Evolutionary conservation across 2,329 filamentous ascomycete species (phyloP).

Genomic region (Fusarium sp.): DNA sequence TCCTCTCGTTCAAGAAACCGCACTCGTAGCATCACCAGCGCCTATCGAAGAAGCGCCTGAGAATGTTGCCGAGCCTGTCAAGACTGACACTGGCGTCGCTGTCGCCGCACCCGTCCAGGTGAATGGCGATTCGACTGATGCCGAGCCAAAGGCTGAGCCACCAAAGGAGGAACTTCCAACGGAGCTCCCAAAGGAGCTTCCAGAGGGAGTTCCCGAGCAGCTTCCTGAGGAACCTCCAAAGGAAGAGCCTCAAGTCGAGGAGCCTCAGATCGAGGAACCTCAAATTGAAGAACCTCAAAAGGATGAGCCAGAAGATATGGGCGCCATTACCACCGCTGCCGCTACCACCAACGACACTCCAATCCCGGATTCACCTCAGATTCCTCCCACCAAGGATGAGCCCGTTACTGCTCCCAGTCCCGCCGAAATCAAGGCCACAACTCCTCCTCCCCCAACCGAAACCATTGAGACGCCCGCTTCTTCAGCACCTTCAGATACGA

Average conservation of each 20-base stretch:
- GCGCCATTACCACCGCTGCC: background rate
- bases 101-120: conserved; percentile 9
- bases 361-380: conserved; percentile 24
- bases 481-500: conserved; percentile 36
- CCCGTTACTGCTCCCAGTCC: conserved; percentile 30
- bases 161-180: background rate
- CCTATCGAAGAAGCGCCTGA: background rate
- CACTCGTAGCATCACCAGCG: background rate
- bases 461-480: conserved; percentile 31
- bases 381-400: conserved; percentile 22
- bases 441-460: conserved; percentile 30
- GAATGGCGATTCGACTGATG: conserved; percentile 3
- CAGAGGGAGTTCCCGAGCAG: background rate
- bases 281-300: conserved; percentile 9
- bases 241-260: conserved; percentile 12
- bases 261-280: background rate
- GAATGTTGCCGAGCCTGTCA: background rate
- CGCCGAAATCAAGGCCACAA: conserved; percentile 30
- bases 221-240: background rate
- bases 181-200: background rate
- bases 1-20: background rate
- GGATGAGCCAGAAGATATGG: conserved; percentile 7
- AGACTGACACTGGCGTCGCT: conserved; percentile 1
- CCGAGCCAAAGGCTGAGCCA: conserved; percentile 11
- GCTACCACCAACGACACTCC: background rate